A percentile compares a stretch with the other conserved stretches of the same genome.
phyloP scores from a whole-genome alignment of 2,329 filamentous ascomycete species.

The Alternaria ventricosa region DNA sequence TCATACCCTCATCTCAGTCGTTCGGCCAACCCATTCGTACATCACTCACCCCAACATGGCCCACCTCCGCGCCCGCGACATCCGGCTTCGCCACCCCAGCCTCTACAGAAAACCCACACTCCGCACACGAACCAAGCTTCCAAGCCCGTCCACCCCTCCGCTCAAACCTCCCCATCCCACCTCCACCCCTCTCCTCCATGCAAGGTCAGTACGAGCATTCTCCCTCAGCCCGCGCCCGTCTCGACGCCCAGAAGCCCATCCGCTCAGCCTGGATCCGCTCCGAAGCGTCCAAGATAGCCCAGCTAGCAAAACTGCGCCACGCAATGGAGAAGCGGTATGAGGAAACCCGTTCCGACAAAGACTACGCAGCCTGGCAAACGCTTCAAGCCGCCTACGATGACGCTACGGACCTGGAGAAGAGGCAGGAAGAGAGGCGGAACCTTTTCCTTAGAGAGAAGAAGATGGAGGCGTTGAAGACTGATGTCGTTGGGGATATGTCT shows the following conservation, averaged over 20 bases:
- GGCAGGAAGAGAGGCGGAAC: conserved; percentile 22
- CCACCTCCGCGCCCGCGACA: background rate
- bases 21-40: no score
- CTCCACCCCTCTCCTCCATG: conserved; percentile 1
- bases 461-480: conserved; percentile 19
- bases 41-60: background rate
- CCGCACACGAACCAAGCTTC: background rate
- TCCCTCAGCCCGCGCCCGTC: background rate
- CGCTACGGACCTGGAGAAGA: conserved; percentile 19
- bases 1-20: background rate
- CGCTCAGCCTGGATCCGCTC: conserved; percentile 26
- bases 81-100: background rate
- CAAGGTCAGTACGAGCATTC: background rate
- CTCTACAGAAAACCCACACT: background rate
- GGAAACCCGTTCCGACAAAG: background rate
- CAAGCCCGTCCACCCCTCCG: background rate
- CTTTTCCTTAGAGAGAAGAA: conserved; percentile 20
- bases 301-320: background rate
- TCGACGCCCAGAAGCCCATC: conserved; percentile 8
- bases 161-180: conserved; percentile 4
- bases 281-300: conserved; percentile 11
- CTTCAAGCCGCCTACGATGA: background rate
- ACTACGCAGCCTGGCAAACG: conserved; percentile 8
- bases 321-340: background rate
- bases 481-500: conserved; percentile 5